Percentiles rank a stretch among this genome's conserved stretches.
phyloP scores from a whole-genome alignment of 2,329 filamentous ascomycete genomes.

The Nigrospora osmanthi region DNA sequence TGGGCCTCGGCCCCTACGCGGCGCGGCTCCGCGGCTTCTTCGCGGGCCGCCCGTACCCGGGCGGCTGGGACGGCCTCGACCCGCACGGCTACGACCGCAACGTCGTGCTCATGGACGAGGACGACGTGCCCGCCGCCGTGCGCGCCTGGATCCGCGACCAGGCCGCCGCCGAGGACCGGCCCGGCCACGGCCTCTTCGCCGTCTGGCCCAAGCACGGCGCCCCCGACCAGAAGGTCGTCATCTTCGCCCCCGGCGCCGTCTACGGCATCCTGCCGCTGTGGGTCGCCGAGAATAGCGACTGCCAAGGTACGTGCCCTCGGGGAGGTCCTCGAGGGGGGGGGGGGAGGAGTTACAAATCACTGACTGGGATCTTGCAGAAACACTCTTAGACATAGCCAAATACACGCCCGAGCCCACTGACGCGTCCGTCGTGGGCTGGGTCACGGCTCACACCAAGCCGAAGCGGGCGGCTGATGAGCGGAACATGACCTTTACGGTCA shows the following conservation, averaged over 20 bases:
- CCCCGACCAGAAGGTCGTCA: slow-evolving; percentile 23
- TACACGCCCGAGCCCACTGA: slow-evolving; percentile 16
- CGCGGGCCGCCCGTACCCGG: slow-evolving; percentile 34
- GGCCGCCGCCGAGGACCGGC: slow-evolving; percentile 13
- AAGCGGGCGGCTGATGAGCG: slow-evolving; percentile 10
- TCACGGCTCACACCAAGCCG: slow-evolving; percentile 19
- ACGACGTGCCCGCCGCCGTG: slow-evolving; percentile 32
- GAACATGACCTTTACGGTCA: slow-evolving; percentile 26
- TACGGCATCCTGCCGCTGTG: slow-evolving; percentile 42
- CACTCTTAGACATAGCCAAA: slow-evolving; percentile 13
- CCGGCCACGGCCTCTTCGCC: slow-evolving; percentile 1
- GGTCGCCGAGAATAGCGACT: slow-evolving; percentile 33
- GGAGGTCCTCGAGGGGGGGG: no score
- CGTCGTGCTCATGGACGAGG: slow-evolving; percentile 38
- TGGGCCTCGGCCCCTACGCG: slow-evolving; percentile 29
- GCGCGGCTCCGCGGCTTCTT: slow-evolving; percentile 33
- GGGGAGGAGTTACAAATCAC: no score
- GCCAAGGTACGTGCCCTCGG: slow-evolving; percentile 26
- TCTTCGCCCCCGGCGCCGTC: slow-evolving; percentile 44
- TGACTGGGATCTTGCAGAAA: background rate
- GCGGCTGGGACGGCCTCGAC: slow-evolving; percentile 44
- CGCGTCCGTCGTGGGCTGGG: slow-evolving; percentile 20
- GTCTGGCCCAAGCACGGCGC: slow-evolving; percentile 5
- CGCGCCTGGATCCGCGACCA: slow-evolving; percentile 37
- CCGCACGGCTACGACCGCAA: slow-evolving; percentile 41